Conservation (phyloP, 192 early-diverging fungal species). For the Umbelopsis ramanniana region DNA sequence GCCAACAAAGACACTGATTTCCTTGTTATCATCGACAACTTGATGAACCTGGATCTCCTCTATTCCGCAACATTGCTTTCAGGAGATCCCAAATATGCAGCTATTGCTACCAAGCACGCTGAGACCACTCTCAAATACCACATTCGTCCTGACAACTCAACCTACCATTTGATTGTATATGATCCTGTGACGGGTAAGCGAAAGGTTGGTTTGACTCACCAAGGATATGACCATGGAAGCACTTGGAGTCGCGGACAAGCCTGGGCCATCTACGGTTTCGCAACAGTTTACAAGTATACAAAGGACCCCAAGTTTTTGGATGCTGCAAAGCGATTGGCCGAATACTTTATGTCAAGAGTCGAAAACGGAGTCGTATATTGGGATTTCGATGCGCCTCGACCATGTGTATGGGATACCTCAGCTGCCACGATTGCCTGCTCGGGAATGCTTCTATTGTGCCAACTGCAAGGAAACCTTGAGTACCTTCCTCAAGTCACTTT, state of each 20-base stretch:
- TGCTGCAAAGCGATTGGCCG: slow-evolving; percentile 9
- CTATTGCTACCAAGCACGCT: slow-evolving; percentile 23
- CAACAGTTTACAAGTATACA: slow-evolving; percentile 29
- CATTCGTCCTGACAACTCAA: slow-evolving; percentile 20
- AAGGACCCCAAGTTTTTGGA: slow-evolving; percentile 26
- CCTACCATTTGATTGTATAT: slow-evolving; percentile 30
- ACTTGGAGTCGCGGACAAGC: slow-evolving; percentile 33
- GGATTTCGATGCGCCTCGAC: slow-evolving; percentile 31
- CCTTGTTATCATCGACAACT: slow-evolving; percentile 30
- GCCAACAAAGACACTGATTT: slow-evolving; percentile 21
- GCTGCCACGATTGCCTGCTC: slow-evolving; percentile 28
- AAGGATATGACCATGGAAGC: slow-evolving; percentile 25
- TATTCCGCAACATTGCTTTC: slow-evolving; percentile 23
- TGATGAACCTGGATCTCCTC: slow-evolving; percentile 32
- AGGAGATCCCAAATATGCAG: slow-evolving; percentile 22
- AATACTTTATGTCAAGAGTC: slow-evolving; percentile 26
- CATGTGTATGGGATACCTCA: slow-evolving; percentile 26
- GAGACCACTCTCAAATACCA: slow-evolving; percentile 30
- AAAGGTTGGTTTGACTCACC: slow-evolving; percentile 14
- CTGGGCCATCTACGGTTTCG: slow-evolving; percentile 26
- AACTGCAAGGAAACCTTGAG: background rate
- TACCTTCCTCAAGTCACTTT: slow-evolving; percentile 19
- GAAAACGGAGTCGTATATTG: slow-evolving; percentile 26
- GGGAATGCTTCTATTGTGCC: slow-evolving; percentile 23
- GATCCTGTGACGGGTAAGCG: slow-evolving; percentile 12